These are phyloP conservation scores for Wickerhamomyces silvicola DNA, from an alignment of 805 yeast species.

Conservation along the genomic window DNA sequence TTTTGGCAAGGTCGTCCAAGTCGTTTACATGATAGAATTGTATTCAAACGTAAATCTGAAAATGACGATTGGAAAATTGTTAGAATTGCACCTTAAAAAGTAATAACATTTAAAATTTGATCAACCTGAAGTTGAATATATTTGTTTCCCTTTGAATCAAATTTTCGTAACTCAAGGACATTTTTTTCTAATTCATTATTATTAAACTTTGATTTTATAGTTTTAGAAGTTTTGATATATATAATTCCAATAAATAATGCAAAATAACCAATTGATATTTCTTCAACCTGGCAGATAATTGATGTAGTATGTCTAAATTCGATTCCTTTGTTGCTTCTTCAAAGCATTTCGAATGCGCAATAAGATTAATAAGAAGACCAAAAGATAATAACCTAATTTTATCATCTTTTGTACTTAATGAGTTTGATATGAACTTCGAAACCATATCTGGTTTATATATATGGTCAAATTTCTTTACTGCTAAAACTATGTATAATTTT, in stretches of 20 bases:
- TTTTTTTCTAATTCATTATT: constrained; percentile 10
- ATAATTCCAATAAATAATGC: constrained; percentile 15
- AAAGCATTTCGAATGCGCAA: constrained; percentile 9
- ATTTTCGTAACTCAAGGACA: constrained; percentile 11
- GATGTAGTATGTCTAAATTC: constrained; percentile 5
- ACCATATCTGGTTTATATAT: constrained; percentile 2
- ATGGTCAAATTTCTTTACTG: constrained; percentile 7
- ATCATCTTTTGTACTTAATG: neutral
- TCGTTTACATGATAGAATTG: constrained; percentile 85
- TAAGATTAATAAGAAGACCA: constrained; percentile 18
- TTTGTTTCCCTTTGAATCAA: constrained; percentile 10
- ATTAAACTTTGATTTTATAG: constrained; percentile 7
- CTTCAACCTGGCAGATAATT: constrained; percentile 3
- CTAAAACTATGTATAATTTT: constrained; percentile 14
- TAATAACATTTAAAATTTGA: constrained; percentile 4
- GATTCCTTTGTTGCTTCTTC: neutral
- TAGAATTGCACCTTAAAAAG: constrained; percentile 62
- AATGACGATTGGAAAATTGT: constrained; percentile 52
- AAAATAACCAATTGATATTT: constrained; percentile 10
- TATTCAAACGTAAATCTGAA: constrained; percentile 52
- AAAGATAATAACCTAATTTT: constrained; percentile 14
- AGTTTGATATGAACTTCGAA: neutral
- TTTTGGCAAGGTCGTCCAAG: constrained; percentile 96
- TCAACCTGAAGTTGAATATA: constrained; percentile 10
- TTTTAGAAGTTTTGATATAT: constrained; percentile 2